Evolutionary conservation across 2,329 filamentous ascomycete genomes (phyloP).

Genomic region (Venturia asperata): DNA sequence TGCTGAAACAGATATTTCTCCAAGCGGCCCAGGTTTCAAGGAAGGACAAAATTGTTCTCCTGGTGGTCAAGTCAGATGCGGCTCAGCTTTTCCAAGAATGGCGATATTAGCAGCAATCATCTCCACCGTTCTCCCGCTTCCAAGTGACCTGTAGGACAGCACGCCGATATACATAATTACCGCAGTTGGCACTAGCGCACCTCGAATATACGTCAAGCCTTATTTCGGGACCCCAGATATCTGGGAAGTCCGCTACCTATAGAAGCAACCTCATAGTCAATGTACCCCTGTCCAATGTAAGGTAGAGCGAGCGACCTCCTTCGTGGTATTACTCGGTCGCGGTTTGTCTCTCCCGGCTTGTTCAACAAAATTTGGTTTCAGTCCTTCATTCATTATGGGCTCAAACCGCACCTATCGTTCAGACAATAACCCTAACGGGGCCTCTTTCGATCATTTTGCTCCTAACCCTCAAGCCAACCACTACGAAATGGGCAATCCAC

Average conservation of each 20-base stretch:
- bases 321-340: background rate
- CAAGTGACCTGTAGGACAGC: background rate
- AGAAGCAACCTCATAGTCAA: background rate
- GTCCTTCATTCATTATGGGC: conserved; percentile 9
- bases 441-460: conserved; percentile 7
- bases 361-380: background rate
- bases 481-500: conserved; percentile 13
- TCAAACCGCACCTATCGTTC: conserved; percentile 4
- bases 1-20: background rate
- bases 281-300: background rate
- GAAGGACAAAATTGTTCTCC: background rate
- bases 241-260: conserved; percentile 2
- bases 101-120: background rate
- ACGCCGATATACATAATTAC: background rate
- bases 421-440: background rate
- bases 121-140: background rate
- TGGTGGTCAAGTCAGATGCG: background rate
- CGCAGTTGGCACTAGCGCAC: background rate
- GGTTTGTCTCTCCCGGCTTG: too few relatives aligned
- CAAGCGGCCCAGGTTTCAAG: background rate
- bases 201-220: background rate
- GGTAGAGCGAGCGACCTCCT: background rate
- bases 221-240: background rate
- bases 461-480: background rate
- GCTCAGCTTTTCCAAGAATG: background rate